Base-by-base conservation (phyloP, 2,329 filamentous ascomycete species). In the Apiospora arundinis region DNA sequence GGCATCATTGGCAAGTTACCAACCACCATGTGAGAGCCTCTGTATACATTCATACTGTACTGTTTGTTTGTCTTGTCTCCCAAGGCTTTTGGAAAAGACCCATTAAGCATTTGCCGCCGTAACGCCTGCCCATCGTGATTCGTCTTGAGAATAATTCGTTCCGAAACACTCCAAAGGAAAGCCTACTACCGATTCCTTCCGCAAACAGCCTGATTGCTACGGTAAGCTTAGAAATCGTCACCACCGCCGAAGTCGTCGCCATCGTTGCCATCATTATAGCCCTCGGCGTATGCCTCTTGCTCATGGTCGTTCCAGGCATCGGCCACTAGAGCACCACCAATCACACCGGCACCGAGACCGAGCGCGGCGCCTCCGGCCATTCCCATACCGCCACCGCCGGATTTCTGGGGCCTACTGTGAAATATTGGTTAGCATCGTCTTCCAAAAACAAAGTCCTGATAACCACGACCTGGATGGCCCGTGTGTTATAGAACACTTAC, bases 281-380 rank as follows among this genome's bases (percentile, higher is more conserved):
- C 87, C 23, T 89, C 80, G 25, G 87, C 76, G 75, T 90, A 92
- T 42, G 88, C 87, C 6, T 89, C 85, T 72, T 92, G 82, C 74
- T 93, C 82, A 66, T 87, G 80, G 73, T 91, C 89, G 70, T 92
- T 83, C 68, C 95, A 85, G 1, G 91, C 91, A 77, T 92, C 86
- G 2, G 87, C 91, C 44, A 97, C 81, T 77, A 97, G 73, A 73
- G 90, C 88, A 70, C 95, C 95, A 76, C 94, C 95, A 0, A 97
- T 77, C 79, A 97, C 78, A 81, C 95, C 95, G 74, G 92, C 95
- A 75, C 94, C 95, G 4, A 93, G 81, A 83, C 95, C 95, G 60
- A 97, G 84, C 28, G 93, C 93, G 11, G 92, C 90, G 69, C 91
- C 94, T 67, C 93, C 94, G 1, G 87, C 89, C 72, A 89, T 86